These are phyloP conservation scores for Hygrocybe coccinea DNA, from an alignment of 768 basidiomycete species.

Conservation along the genomic window DNA sequence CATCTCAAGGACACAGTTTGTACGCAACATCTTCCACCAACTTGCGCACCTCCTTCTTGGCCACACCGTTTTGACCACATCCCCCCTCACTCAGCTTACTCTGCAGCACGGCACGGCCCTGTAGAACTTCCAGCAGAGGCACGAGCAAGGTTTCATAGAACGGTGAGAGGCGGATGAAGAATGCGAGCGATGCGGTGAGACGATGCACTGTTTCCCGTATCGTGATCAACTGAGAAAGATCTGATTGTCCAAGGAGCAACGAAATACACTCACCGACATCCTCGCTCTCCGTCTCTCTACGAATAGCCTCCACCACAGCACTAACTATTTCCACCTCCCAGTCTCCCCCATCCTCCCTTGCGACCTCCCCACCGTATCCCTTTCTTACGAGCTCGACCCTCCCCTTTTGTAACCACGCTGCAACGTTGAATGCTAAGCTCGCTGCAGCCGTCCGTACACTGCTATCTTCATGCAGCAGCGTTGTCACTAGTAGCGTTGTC, in stretches of 20 bases:
- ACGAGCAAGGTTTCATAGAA: slow-evolving; percentile 49
- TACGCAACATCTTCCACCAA: slow-evolving; percentile 60
- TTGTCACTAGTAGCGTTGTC: slow-evolving; percentile 56
- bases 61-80: slow-evolving; percentile 45
- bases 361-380: slow-evolving; percentile 27
- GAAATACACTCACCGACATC: slow-evolving; percentile 63
- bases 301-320: slow-evolving; percentile 76
- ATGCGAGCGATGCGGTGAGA: slow-evolving; percentile 70
- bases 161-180: slow-evolving; percentile 73
- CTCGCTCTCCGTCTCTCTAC: slow-evolving; percentile 64
- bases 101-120: slow-evolving; percentile 50
- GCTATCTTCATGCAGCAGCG: slow-evolving; percentile 64
- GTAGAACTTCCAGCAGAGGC: slow-evolving; percentile 67
- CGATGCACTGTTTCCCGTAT: slow-evolving; percentile 59
- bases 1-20: slow-evolving; percentile 40
- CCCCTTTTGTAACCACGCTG: slow-evolving; percentile 58
- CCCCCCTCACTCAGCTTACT: slow-evolving; percentile 54
- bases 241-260: not conserved
- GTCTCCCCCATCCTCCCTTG: slow-evolving; percentile 58
- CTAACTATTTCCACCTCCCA: slow-evolving; percentile 84
- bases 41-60: slow-evolving; percentile 62
- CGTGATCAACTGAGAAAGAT: slow-evolving; percentile 1
- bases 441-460: slow-evolving; percentile 74
- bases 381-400: slow-evolving; percentile 43
- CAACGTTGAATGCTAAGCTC: slow-evolving; percentile 73